Base-by-base conservation (phyloP, 805 yeast genomes). In the Cyberlindnera nakhonratchasimensis region DNA sequence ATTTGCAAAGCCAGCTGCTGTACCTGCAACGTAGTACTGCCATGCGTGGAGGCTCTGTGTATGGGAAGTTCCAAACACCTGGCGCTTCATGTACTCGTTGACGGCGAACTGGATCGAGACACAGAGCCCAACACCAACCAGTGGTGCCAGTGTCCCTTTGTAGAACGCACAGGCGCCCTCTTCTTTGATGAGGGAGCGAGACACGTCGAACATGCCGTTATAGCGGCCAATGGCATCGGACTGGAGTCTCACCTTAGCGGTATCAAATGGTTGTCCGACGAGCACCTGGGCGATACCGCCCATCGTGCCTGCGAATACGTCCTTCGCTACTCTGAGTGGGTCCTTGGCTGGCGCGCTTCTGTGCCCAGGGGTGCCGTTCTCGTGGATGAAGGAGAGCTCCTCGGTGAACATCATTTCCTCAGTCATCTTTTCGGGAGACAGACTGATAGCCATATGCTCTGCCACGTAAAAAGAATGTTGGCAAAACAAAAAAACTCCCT, bases 231-330 rank as follows among this genome's bases (percentile, higher is more conserved):
- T 81, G 3, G 90, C 82, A 1, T 90, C 88, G 2, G 95, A 82
- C 59, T 93, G 98, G 37, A 91, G 71, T 38, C 98, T 72, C 17
- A 93, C 98, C 65, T 91, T 91, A 33, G 93, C 87, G 10, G 96
- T 86, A 62, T 90, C 98, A 58, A 90, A 90, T 5, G 98, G 97
- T 64, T 93, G 98, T 20, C 99, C 99, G 7, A 84, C 86, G 24
- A 93, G 68, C 6, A 93, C 98, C 66, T 93, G 99, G 6, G 97
- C 95, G 19, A 93, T 78, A 42, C 99, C 99, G 42, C 98, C 98
- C 57, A 83, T 74, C 16, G 97, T 91, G 16, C 99, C 99, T 4
- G 95, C 95, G 42, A 54, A 47, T 4, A 57, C 46, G 29, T 57
- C 62, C 32, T 57, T 57, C 3, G 48, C 47, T 5, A 55, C 58